These are phyloP conservation scores for Boletellus dicymbophilus DNA, from an alignment of 1,284 basidiomycete species.

Conservation along the genomic window DNA sequence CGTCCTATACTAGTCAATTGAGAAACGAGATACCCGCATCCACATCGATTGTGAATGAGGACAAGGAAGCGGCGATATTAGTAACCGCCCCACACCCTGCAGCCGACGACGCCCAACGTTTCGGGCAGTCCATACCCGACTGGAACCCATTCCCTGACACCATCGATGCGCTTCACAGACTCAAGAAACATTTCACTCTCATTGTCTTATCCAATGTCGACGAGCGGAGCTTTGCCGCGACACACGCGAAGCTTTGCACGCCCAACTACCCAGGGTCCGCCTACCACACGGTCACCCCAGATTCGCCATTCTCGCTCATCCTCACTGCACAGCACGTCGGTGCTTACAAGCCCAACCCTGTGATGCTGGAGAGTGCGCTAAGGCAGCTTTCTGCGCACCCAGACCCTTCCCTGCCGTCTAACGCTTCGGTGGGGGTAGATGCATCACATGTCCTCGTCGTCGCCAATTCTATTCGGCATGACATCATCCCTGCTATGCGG, in stretches of 20 bases:
- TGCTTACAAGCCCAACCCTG: constrained; percentile 59
- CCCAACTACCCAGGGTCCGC: constrained; percentile 28
- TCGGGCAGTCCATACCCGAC: constrained; percentile 56
- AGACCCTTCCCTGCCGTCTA: constrained; percentile 35
- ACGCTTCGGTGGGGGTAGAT: constrained; percentile 38
- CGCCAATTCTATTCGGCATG: constrained; percentile 61
- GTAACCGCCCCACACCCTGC: constrained; percentile 13
- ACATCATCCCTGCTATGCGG: constrained; percentile 54
- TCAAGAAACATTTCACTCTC: constrained; percentile 65
- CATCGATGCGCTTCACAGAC: constrained; percentile 52
- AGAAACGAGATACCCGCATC: neutral
- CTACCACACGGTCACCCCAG: constrained; percentile 43
- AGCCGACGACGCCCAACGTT: constrained; percentile 32
- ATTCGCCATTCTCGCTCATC: constrained; percentile 61
- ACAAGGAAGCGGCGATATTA: no score
- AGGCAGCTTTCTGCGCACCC: constrained; percentile 30
- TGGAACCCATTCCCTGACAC: constrained; percentile 75
- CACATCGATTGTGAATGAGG: constrained; percentile 14
- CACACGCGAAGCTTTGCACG: constrained; percentile 57
- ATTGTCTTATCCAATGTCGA: constrained; percentile 78
- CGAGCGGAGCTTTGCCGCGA: constrained; percentile 58
- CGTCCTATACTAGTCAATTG: neutral
- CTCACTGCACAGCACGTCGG: constrained; percentile 58
- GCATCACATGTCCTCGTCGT: constrained; percentile 52
- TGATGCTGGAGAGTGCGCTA: constrained; percentile 53